Evolutionary conservation across 108 stramenopile species (phyloP).

Genomic region (Cyclotella cryptica): DNA sequence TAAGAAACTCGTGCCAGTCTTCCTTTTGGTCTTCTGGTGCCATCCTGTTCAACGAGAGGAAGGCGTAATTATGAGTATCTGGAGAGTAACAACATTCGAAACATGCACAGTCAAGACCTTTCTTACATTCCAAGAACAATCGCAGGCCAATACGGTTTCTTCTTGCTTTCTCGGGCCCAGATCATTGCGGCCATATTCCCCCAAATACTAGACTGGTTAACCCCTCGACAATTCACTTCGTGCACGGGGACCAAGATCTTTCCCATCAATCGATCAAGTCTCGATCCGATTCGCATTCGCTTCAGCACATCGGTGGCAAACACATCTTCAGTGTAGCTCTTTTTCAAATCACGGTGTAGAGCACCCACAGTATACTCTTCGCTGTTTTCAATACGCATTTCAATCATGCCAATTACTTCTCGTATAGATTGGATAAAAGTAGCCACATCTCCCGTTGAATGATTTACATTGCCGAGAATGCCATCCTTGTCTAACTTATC

Average conservation of each 20-base stretch:
- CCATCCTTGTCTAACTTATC: slow-evolving; percentile 71
- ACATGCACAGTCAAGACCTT: not conserved
- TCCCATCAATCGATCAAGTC: slow-evolving; percentile 77
- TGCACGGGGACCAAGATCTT: slow-evolving; percentile 78
- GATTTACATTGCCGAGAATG: slow-evolving; percentile 60
- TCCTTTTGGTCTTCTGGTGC: slow-evolving; percentile 86
- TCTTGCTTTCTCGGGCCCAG: slow-evolving; percentile 89
- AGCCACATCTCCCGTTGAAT: slow-evolving; percentile 46
- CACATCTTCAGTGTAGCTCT: slow-evolving; percentile 75
- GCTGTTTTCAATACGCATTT: slow-evolving; percentile 34
- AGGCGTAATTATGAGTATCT: not conserved
- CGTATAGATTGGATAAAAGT: slow-evolving; percentile 39
- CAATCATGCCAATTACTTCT: slow-evolving; percentile 28
- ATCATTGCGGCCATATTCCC: slow-evolving; percentile 91
- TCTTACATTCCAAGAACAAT: slow-evolving; percentile 84
- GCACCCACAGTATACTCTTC: slow-evolving; percentile 74
- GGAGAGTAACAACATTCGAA: slow-evolving; percentile 5
- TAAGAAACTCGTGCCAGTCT: slow-evolving; percentile 83
- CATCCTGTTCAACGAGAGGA: slow-evolving; percentile 33
- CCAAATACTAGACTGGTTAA: slow-evolving; percentile 90
- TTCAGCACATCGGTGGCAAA: slow-evolving; percentile 67
- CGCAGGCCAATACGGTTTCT: slow-evolving; percentile 93
- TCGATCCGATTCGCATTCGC: slow-evolving; percentile 60
- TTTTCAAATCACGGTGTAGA: slow-evolving; percentile 66
- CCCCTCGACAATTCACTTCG: slow-evolving; percentile 81